Percentiles rank a stretch among this genome's conserved stretches.
phyloP scores from a whole-genome alignment of 2,329 filamentous ascomycete species.

The Gnomoniopsis sp. region DNA sequence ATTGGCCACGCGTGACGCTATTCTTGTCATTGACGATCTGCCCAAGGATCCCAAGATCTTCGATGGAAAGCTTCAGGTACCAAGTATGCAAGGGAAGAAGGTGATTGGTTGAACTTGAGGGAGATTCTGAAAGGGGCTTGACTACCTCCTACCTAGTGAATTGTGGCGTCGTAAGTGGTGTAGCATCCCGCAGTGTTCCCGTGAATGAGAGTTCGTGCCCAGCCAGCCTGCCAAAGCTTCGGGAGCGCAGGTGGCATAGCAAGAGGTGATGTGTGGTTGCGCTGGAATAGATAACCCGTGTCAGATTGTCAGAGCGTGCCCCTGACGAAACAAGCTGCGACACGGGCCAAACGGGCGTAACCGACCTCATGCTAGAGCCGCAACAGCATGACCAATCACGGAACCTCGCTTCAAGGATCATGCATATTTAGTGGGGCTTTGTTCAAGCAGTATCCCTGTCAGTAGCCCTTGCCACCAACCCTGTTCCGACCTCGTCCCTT shows the following conservation, averaged over 20 bases:
- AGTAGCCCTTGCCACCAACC: not conserved
- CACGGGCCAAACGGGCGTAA: conserved; percentile 19
- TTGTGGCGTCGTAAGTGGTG: not conserved
- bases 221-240: not conserved
- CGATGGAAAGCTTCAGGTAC: not conserved
- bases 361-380: conserved; percentile 14
- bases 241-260: too few species aligned
- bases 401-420: not conserved
- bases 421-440: not conserved
- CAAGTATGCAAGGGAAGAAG: too few species aligned
- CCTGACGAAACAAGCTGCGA: conserved; percentile 38
- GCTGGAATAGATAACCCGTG: conserved; percentile 18
- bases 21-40: not conserved
- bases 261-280: not conserved
- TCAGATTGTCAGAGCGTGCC: conserved; percentile 23
- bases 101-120: too few species aligned
- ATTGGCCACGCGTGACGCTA: not conserved
- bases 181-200: not conserved
- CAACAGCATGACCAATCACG: not conserved
- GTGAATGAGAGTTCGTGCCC: not conserved
- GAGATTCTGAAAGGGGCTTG: not conserved
- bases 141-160: not conserved
- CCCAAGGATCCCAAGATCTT: not conserved
- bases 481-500: not conserved
- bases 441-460: not conserved